Evolutionary conservation across 2,329 filamentous ascomycete genomes (phyloP).

Genomic region (Ascosphaera apis): DNA sequence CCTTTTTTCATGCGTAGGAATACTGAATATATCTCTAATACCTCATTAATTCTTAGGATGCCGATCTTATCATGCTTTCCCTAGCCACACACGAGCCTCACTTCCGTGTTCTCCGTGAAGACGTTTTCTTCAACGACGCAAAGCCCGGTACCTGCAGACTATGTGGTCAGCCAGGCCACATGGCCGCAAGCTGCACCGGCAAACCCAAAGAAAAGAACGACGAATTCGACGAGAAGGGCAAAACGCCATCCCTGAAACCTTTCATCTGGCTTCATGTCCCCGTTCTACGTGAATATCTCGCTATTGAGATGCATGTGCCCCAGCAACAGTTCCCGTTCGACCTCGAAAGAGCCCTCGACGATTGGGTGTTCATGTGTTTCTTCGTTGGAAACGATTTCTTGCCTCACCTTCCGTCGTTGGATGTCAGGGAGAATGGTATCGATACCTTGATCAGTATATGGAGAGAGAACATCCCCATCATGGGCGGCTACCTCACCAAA

Average conservation of each 20-base stretch:
- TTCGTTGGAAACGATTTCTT: constrained; percentile 98
- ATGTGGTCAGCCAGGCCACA: constrained; percentile 82
- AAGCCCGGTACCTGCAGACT: constrained; percentile 64
- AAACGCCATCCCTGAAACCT: constrained; percentile 50
- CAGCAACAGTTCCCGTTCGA: constrained; percentile 74
- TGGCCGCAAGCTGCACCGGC: constrained; percentile 64
- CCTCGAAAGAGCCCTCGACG: constrained; percentile 78
- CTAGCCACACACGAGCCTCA: constrained; percentile 93
- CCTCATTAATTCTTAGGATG: constrained; percentile 31
- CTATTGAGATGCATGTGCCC: constrained; percentile 65
- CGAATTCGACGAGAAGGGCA: constrained; percentile 63
- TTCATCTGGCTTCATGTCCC: constrained; percentile 97
- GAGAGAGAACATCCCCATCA: constrained; percentile 71
- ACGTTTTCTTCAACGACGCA: constrained; percentile 80
- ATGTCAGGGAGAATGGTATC: constrained; percentile 93
- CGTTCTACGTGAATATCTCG: constrained; percentile 76
- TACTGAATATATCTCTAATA: constrained; percentile 7
- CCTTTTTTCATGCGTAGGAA: no score
- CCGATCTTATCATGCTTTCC: constrained; percentile 95
- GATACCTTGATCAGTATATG: constrained; percentile 93
- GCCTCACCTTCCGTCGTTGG: constrained; percentile 86
- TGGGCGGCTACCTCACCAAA: constrained; percentile 92
- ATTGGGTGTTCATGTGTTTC: constrained; percentile 99
- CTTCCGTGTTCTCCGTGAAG: constrained; percentile 87
- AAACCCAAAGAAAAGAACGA: constrained; percentile 54